Evolutionary conservation across 495 filamentous ascomycete genomes (phyloP), one percentile per base, ranked within the genome.

Genomic region (Margaritispora aquatica): DNA sequence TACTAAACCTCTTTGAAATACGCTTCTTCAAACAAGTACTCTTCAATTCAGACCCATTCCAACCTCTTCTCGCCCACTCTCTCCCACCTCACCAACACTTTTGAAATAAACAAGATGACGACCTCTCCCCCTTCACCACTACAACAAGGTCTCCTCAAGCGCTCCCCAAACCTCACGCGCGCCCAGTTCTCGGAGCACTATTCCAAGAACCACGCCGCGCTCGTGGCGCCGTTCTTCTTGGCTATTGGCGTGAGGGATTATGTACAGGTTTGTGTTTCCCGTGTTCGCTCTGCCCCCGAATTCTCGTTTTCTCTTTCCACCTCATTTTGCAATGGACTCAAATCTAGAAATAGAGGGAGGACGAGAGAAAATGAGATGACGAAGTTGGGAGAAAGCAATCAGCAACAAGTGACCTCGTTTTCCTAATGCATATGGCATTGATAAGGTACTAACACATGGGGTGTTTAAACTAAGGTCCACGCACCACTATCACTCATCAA

Each of bases 151-250:
- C 63, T 65, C 36, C 48, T 65, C 15, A 54, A 54, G 23, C 58
- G 58, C 48, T 60, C 59, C 41, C 58, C 63, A 1, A 5, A 36
- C 24, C 47, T 65, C 31, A 61, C 63, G 23, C 24, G 17, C 4
- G 20, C 61, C 34, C 27, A 61, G 56, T 65, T 65, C 63, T 65
- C 58, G 1, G 54, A 57, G 1, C 24, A 41, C 49, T 65, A 59
- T 54, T 64, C 53, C 26, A 29, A 15, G 0, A 24, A 49, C 1
- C 59, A 65, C 41, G 58, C 63, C 8, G 20, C 22, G 22, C 19
- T 61, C n/a, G 63, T 61, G 0, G 27, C 58, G 20, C 63, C 63
- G 0, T 48, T 53, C 17, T 65, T 65, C 24, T 38, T 61, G 4
- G 31, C 51, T 22, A 36, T 8, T 17, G 63, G 63, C 2, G 38